Base-by-base conservation (phyloP, 164 flowering plant species). In the Macadamia integrifolia region DNA sequence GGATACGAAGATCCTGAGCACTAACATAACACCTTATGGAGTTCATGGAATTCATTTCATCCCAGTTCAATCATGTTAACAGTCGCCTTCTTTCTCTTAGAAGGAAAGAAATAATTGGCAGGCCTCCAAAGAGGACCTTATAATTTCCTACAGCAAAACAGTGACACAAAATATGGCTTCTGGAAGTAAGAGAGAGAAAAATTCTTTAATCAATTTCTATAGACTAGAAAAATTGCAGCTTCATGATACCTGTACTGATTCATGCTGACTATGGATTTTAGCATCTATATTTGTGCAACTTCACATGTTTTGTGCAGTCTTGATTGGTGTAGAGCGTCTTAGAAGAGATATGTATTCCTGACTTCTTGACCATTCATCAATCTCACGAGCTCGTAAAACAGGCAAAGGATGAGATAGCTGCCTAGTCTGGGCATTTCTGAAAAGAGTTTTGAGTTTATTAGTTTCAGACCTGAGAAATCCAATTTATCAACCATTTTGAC, bases 391-490 rank as follows among this genome's bases (percentile, higher is more conserved):
- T 74, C 96, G 92, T 44, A 94, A 75, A 73, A 91, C 97, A 60
- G 97, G 98, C 72, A 94, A 77, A 29, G 98, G 98, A 74, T 94
- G 98, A 29, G 98, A 94, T 52, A 94, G 91, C 75, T 94, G 97
- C 64, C 86, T 85, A 53, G 92, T 94, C 80, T 91, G 98, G 80
- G 98, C 97, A 85, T 94, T 94, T 77, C 98, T 94, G 84, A 40
- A 74, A 73, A 57, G 64, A 17, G 63, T 60, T 23, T 23, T 13
- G 11, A 43, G 58, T 35, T 9, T 35, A 30, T 70, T 23, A 72
- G 69, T 2, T 61, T 40, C 57, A 60, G 11, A 17, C 46, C 58
- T 44, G 40, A 35, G 35, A 17, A 56, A 6, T 44, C 28, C 15
- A 58, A 13, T 42, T 57, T 44, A 62, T 12, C 13, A 52, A 69